phyloP scores from a whole-genome alignment of 495 filamentous ascomycete species.

The Talaromyces liani region DNA sequence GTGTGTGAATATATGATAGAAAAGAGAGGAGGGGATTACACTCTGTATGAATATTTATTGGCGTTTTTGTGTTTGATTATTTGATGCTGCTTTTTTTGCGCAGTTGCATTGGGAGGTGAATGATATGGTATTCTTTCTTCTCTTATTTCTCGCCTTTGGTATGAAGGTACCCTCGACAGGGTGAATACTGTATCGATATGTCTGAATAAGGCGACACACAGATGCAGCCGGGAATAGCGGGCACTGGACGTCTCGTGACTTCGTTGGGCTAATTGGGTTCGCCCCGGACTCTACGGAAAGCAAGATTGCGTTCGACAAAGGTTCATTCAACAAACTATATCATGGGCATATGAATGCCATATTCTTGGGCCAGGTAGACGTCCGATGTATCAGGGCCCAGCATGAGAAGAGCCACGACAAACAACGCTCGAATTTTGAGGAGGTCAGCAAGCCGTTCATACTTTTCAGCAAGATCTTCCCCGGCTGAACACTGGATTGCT shows the following conservation, averaged over 20 bases:
- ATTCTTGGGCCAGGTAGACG: not conserved
- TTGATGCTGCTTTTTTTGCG: not conserved
- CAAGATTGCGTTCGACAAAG: too few species aligned
- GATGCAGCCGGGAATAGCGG: too few species aligned
- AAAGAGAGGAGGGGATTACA: not conserved
- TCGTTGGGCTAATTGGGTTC: not conserved
- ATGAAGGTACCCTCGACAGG: not conserved
- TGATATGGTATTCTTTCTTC: not conserved
- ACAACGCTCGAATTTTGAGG: not conserved
- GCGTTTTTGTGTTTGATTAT: not conserved
- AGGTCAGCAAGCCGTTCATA: not conserved
- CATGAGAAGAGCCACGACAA: not conserved
- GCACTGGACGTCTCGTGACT: not conserved
- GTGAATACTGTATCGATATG: not conserved
- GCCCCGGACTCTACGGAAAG: too few species aligned
- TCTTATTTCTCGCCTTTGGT: not conserved
- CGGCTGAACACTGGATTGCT: not conserved
- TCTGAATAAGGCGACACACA: not conserved
- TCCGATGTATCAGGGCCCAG: not conserved
- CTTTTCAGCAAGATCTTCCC: not conserved
- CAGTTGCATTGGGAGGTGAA: conserved; percentile 1
- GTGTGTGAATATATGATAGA: not conserved
- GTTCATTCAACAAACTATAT: not conserved
- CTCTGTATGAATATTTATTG: not conserved
- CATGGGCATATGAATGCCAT: not conserved